Base-by-base conservation (phyloP, 129 eudicot species). In the Flaveria ramosissima region DNA sequence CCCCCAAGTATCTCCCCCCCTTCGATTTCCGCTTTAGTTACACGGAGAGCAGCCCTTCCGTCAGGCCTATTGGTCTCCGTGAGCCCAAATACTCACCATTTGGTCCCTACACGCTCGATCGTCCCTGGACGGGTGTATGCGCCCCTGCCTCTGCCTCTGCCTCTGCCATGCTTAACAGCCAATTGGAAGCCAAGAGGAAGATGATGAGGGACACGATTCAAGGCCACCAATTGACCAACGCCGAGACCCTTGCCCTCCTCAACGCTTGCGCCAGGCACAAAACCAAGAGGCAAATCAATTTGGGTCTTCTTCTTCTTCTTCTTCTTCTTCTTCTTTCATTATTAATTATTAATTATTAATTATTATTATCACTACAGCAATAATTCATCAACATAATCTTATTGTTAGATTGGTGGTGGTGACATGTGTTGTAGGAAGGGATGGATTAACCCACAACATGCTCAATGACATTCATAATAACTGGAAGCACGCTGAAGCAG, bases 371-470 rank as follows among this genome's bases (percentile, higher is more conserved):
- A 23, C 24, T 23, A 23, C 24, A 23, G 24, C 24, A 23, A 23
- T 23, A 75, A 62, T 47, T 51, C 30, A 26, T 50, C 46, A 51
- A 50, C 64, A 51, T 14, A 46, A 15, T 46, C 41, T 16, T 2
- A 26, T 11, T 0, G 21, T 15, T 46, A 10, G 2, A 8, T 2
- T 46, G 9, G 9, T 10, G 2, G 0, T 7, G 2, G 42, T 78
- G 61, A 23, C 26, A 1, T 32, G 16, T 76, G 30, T 69, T 82
- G 52, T 67, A 94, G 98, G 98, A 70, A 89, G 98, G 77, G 97
- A 91, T 84, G 98, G 98, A 41, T 82, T 94, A 80, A 91, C 97
- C 26, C 98, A 94, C 84, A 94, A 94, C 83, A 94, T 91, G 93
- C 61, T 94, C 89, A 88, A 86, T 83, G 93, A 86, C 86, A 89